A percentile compares a stretch with the other conserved stretches of the same genome.
These are phyloP conservation scores for Chytriomyces sp. DNA, from an alignment of 192 early-diverging fungal genomes.

Conservation along the genomic window DNA sequence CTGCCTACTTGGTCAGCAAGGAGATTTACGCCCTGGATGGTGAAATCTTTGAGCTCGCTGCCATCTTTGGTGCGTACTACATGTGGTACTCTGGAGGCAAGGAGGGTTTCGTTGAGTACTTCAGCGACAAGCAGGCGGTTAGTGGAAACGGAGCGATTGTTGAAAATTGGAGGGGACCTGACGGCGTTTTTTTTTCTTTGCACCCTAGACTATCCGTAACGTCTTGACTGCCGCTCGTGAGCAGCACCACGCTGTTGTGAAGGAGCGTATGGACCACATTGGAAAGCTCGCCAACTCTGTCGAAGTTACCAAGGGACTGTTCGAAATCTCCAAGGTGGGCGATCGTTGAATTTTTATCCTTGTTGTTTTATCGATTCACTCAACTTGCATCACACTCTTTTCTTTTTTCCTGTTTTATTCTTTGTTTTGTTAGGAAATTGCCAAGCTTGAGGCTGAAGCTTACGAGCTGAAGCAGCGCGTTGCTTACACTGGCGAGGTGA, in stretches of 20 bases:
- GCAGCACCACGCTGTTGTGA: constrained; percentile 90
- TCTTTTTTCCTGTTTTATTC: not conserved
- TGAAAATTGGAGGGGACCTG: not conserved
- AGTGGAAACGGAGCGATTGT: not conserved
- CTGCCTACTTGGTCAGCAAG: constrained; percentile 91
- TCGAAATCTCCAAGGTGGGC: constrained; percentile 86
- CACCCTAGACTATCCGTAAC: constrained; percentile 75
- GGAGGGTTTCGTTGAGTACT: constrained; percentile 82
- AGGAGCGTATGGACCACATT: constrained; percentile 88
- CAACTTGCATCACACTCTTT: not conserved
- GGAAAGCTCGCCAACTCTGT: constrained; percentile 92
- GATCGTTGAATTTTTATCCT: too few relatives aligned
- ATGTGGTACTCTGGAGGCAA: constrained; percentile 79
- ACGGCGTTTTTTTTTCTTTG: not conserved
- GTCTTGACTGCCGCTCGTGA: constrained; percentile 82
- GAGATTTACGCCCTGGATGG: constrained; percentile 97
- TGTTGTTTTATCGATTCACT: not conserved
- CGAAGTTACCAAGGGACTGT: constrained; percentile 89
- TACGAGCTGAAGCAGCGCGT: constrained; percentile 94
- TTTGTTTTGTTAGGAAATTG: constrained; percentile 71
- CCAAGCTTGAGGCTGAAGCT: constrained; percentile 89
- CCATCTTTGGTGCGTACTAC: constrained; percentile 79
- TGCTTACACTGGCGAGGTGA: constrained; percentile 79
- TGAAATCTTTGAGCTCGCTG: constrained; percentile 83
- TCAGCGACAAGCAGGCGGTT: constrained; percentile 58